Evolutionary conservation across 2,329 filamentous ascomycete genomes (phyloP).

Genomic region (Camptophora hylomeconis): DNA sequence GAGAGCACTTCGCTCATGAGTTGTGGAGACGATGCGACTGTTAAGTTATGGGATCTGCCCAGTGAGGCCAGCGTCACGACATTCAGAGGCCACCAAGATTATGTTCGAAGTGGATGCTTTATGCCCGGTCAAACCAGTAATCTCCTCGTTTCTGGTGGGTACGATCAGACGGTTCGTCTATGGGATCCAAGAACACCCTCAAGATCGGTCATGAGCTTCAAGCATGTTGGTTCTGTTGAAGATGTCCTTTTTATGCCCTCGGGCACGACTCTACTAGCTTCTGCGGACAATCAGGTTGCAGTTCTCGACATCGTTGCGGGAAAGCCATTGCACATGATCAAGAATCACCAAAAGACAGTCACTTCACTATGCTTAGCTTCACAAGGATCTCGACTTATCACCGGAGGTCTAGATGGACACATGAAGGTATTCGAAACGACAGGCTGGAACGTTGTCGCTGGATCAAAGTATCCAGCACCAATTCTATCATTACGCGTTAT

Average conservation of each 20-base stretch:
- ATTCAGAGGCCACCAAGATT: conserved; percentile 81
- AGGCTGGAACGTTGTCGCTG: conserved; percentile 91
- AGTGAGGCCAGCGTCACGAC: conserved; percentile 61
- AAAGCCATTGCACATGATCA: conserved; percentile 71
- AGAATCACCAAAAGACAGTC: conserved; percentile 96
- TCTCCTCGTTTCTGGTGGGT: conserved; percentile 78
- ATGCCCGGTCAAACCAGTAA: conserved; percentile 60
- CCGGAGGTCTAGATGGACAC: conserved; percentile 84
- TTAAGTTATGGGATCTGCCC: conserved; percentile 87
- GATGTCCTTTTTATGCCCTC: conserved; percentile 75
- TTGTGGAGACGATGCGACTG: conserved; percentile 82
- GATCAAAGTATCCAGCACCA: conserved; percentile 82
- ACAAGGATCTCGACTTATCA: conserved; percentile 66
- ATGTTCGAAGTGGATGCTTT: conserved; percentile 77
- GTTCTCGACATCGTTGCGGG: conserved; percentile 88
- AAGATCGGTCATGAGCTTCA: conserved; percentile 76
- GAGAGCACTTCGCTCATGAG: conserved; percentile 79
- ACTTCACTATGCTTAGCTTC: conserved; percentile 75
- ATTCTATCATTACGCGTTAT: conserved; percentile 76
- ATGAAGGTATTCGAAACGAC: conserved; percentile 94
- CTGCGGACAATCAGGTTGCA: conserved; percentile 74
- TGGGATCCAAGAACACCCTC: conserved; percentile 76
- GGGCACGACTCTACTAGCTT: conserved; percentile 73
- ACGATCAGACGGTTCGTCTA: conserved; percentile 82
- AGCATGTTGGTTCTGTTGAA: conserved; percentile 82